Base-by-base conservation (phyloP, 2,329 filamentous ascomycete genomes). In the Alternaria ventricosa region DNA sequence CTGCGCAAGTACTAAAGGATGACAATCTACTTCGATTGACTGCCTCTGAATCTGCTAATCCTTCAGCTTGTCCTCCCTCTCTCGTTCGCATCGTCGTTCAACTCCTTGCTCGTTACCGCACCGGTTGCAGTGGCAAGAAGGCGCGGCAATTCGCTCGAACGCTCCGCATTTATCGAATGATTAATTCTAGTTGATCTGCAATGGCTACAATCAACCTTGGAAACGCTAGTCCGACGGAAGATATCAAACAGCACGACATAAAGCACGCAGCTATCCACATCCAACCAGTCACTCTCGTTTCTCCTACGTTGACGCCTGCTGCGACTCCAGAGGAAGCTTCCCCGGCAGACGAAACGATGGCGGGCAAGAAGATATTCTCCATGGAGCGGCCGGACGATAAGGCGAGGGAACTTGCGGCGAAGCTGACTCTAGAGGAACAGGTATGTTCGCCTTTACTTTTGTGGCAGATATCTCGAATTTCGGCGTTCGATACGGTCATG, bases 351-450 rank as follows among this genome's bases (percentile, higher is more conserved):
- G 68, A 66, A 23, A 55, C 49, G 51, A 80, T 79, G 76, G 65
- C 73, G 30, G 76, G 72, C 30, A 79, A 76, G 68, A 78, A 79
- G 58, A 58, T 77, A 13, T 78, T 75, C 58, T 67, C 67, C 8
- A 56, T 76, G 45, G 71, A 76, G 61, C 75, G 63, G 59, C 75
- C 78, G 30, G 76, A 77, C 25, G 74, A 79, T 33, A 73, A 63
- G 64, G 79, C 79, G 46, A 72, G 71, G 49, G 76, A 78, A 41
- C 57, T 80, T 61, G 79, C 77, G 20, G 70, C 74, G 27, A 75
- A 74, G 65, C 68, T 81, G 68, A 77, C 75, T 8, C 68, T 81
- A 57, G 78, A 80, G 62, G 78, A 81, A 65, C 78, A 81, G 73
- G 79, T 79, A 75, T 41, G 78, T 77, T 47, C 54, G 47, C 60